Evolutionary conservation across 2,329 filamentous ascomycete genomes (phyloP), one percentile per base, ranked within the genome.

Genomic region (Fusarium armeniacum): DNA sequence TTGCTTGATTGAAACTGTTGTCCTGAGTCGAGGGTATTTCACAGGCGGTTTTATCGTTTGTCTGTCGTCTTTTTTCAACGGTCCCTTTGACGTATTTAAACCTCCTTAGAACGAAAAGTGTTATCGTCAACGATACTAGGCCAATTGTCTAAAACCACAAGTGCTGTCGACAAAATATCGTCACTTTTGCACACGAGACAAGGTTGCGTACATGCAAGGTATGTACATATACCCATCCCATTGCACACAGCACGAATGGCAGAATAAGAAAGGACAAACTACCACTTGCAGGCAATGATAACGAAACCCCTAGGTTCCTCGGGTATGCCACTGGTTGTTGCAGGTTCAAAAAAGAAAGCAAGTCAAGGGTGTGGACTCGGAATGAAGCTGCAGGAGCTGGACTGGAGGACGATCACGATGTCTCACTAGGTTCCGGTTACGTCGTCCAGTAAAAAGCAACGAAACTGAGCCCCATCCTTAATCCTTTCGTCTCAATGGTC

Each of bases 371-470:
- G n/a, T 26, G 49, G 45, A 44, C 58, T 67, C 44, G 41, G 41
- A 56, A 56, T 53, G 61, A 67, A 58, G 47, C 63, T 67, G 56
- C 52, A 67, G 44, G 63, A 54, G 62, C 60, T 65, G 43, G 33
- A 43, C 44, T 55, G 28, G 41, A 32, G 30, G 67, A 43, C 44
- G 58, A 40, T 55, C 62, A 70, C 49, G 45, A 58, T 49, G 47
- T 54, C 51, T 47, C 43, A 54, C 47, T 69, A 44, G 54, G 33
- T 46, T 54, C 45, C 35, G 26, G 38, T 33, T 54, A 20, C 36
- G 51, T 61, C 43, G 63, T 47, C 44, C 70, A 69, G 53, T 44
- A 28, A 38, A 69, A 71, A 71, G 68, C 64, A 71, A 70, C 65
- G 58, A 62, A 53, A 52, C 47, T 58, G 52, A 71, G 47, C 38